Evolutionary conservation across 2,329 filamentous ascomycete species (phyloP).

Genomic region (Oidium heveae): DNA sequence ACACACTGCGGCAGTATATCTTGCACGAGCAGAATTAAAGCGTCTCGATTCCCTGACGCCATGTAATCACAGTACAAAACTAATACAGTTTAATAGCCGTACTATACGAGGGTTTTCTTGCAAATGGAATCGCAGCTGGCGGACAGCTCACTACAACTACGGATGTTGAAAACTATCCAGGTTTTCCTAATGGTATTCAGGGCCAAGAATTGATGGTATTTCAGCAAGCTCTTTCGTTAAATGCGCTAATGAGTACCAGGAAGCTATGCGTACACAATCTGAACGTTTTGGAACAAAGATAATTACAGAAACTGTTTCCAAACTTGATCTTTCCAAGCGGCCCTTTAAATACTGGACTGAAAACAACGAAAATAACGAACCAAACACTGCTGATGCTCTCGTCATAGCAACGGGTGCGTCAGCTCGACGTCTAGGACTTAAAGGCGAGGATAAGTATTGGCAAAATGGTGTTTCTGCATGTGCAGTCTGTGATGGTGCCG

Average conservation of each 20-base stretch:
- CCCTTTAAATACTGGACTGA: conserved; percentile 92
- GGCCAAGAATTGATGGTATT: conserved; percentile 56
- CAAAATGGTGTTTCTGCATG: conserved; percentile 90
- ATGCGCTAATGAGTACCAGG: conserved; percentile 15
- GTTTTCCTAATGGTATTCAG: conserved; percentile 74
- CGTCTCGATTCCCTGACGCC: conserved; percentile 17
- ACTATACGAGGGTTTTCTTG: conserved; percentile 93
- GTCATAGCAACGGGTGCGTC: conserved; percentile 93
- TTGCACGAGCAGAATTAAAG: conserved; percentile 79
- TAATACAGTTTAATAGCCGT: conserved; percentile 25
- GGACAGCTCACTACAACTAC: conserved; percentile 96
- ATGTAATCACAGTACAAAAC: background rate
- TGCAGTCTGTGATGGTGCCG: conserved; percentile 88
- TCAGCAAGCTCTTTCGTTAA: background rate
- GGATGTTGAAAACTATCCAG: conserved; percentile 94
- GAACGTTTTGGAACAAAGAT: conserved; percentile 81
- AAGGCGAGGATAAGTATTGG: conserved; percentile 91
- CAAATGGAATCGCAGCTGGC: conserved; percentile 84
- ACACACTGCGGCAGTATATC: conserved; percentile 92
- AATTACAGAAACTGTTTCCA: conserved; percentile 74
- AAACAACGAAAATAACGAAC: conserved; percentile 52
- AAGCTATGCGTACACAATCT: conserved; percentile 80
- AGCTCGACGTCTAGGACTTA: conserved; percentile 55
- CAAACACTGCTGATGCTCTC: conserved; percentile 71
- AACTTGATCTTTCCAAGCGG: conserved; percentile 56